Conservation (phyloP, 1,284 basidiomycete genomes). For the Irpex sp. region DNA sequence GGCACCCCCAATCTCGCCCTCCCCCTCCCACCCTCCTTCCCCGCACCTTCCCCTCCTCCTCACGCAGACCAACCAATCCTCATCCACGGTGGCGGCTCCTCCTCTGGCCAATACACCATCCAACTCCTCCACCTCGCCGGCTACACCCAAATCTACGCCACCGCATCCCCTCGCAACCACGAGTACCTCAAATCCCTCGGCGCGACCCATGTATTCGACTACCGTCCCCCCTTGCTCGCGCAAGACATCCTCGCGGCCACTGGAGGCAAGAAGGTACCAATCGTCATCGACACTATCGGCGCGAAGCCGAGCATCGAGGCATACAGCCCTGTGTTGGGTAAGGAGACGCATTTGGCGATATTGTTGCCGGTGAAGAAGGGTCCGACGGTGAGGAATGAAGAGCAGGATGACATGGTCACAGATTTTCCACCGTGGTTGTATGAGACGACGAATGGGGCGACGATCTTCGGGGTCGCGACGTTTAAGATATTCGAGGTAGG, state of each 20-base stretch:
- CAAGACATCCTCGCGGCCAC: constrained; percentile 38
- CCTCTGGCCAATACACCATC: constrained; percentile 49
- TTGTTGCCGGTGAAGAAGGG: constrained; percentile 45
- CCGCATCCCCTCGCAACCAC: constrained; percentile 48
- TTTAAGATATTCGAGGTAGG: background rate
- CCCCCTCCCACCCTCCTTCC: constrained; percentile 37
- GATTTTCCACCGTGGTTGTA: background rate
- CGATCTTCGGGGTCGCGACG: background rate
- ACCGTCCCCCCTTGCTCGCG: constrained; percentile 38
- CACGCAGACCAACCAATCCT: constrained; percentile 38
- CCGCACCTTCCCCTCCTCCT: constrained; percentile 29
- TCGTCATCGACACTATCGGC: constrained; percentile 42
- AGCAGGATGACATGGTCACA: background rate
- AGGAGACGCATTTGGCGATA: constrained; percentile 37
- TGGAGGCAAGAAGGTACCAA: constrained; percentile 29
- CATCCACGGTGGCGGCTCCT: constrained; percentile 54
- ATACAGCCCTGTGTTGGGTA: constrained; percentile 31
- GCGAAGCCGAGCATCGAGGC: constrained; percentile 34
- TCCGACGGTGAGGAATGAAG: background rate
- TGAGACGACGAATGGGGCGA: background rate
- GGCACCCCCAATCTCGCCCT: constrained; percentile 33
- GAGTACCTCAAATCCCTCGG: constrained; percentile 43
- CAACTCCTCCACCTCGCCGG: constrained; percentile 52
- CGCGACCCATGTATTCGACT: constrained; percentile 48
- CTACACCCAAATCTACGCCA: constrained; percentile 48